Evolutionary conservation across 495 filamentous ascomycete genomes (phyloP).

Genomic region (Lophiostoma macrostomum): DNA sequence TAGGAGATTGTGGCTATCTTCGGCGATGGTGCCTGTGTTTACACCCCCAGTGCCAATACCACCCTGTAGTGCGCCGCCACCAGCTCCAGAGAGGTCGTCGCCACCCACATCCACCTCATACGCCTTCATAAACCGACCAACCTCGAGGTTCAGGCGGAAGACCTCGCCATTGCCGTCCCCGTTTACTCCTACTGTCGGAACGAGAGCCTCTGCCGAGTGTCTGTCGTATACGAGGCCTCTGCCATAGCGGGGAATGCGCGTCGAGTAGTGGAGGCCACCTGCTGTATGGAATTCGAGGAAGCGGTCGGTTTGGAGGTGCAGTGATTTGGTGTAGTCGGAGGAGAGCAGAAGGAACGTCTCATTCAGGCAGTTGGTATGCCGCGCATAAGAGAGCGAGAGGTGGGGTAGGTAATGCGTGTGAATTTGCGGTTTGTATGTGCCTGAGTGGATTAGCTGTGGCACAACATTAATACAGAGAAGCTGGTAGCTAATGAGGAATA

Average conservation of each 20-base stretch:
- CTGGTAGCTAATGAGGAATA: too few relatives aligned
- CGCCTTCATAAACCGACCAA: slow-evolving; percentile 82
- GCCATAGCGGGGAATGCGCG: slow-evolving; percentile 86
- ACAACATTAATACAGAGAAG: too few relatives aligned
- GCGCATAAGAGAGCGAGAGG: slow-evolving; percentile 84
- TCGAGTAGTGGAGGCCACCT: slow-evolving; percentile 79
- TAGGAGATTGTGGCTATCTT: slow-evolving; percentile 83
- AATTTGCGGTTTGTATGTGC: slow-evolving; percentile 93
- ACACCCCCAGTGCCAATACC: slow-evolving; percentile 76
- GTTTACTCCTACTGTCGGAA: slow-evolving; percentile 86
- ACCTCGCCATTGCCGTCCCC: slow-evolving; percentile 83
- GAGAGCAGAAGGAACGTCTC: slow-evolving; percentile 91
- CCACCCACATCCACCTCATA: slow-evolving; percentile 82
- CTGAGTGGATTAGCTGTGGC: slow-evolving; percentile 43
- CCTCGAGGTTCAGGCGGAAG: slow-evolving; percentile 85
- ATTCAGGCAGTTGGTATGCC: slow-evolving; percentile 92
- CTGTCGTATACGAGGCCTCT: slow-evolving; percentile 83
- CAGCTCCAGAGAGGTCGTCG: slow-evolving; percentile 64
- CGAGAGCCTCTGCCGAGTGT: slow-evolving; percentile 78
- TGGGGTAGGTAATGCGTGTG: slow-evolving; percentile 93
- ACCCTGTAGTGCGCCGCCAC: slow-evolving; percentile 71
- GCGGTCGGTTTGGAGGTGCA: slow-evolving; percentile 90
- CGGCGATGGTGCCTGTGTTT: slow-evolving; percentile 87
- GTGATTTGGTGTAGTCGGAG: slow-evolving; percentile 87
- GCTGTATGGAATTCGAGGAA: slow-evolving; percentile 93